Percentiles rank a stretch among this genome's conserved stretches.
Conservation (phyloP, 257 asterid species). For the Solanum rostratum region DNA sequence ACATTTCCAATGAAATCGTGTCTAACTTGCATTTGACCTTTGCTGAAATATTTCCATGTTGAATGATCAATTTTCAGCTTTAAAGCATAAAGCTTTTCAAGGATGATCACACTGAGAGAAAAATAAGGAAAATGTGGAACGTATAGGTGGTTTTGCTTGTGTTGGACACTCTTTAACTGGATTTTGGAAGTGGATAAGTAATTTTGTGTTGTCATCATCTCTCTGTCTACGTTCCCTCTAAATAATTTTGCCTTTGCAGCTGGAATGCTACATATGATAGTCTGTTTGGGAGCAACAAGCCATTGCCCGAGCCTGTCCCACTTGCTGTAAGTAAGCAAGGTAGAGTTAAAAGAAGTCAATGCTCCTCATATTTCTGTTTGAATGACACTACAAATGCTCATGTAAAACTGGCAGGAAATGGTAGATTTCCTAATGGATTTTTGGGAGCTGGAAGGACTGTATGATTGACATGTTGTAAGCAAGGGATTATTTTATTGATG, state of each 20-base stretch:
- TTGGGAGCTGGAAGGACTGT: conserved; percentile 36
- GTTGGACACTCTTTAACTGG: background rate
- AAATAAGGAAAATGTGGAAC: background rate
- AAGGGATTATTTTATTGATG: background rate
- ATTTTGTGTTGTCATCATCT: background rate
- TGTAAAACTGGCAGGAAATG: conserved; percentile 23
- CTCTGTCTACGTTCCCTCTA: conserved; percentile 4
- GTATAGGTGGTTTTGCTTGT: background rate
- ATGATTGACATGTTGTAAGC: conserved; percentile 2
- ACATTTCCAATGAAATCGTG: too few species aligned
- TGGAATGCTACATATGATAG: conserved; percentile 75
- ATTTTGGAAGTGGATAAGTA: background rate
- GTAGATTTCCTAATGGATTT: conserved; percentile 23
- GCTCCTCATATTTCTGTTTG: background rate
- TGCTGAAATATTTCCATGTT: too few species aligned
- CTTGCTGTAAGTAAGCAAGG: conserved; percentile 47
- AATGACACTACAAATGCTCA: background rate
- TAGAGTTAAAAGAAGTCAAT: background rate
- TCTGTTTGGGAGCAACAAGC: conserved; percentile 73
- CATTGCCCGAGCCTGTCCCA: conserved; percentile 55
- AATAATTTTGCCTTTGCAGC: conserved; percentile 46
- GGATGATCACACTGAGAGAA: background rate
- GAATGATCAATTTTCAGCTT: background rate
- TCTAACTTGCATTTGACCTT: too few species aligned
- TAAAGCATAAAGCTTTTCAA: background rate